A percentile compares a stretch with the other conserved stretches of the same genome.
Evolutionary conservation across 2,329 filamentous ascomycete species (phyloP).

Genomic region (Huntiella bhutanensis): DNA sequence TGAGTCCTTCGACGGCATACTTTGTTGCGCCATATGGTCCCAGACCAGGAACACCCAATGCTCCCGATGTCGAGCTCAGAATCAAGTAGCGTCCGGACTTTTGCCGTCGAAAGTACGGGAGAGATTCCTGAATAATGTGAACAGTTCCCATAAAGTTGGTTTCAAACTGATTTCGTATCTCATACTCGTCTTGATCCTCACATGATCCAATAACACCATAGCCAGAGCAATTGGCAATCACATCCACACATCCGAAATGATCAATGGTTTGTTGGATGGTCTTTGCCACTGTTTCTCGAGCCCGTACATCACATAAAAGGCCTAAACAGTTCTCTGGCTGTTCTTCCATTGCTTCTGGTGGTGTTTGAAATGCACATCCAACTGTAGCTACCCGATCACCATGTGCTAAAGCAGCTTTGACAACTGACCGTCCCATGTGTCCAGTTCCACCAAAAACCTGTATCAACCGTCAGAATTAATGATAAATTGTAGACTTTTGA

Average conservation of each 20-base stretch:
- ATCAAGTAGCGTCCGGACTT: constrained; percentile 70
- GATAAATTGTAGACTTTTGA: neutral
- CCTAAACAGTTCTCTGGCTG: constrained; percentile 58
- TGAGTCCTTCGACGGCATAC: constrained; percentile 86
- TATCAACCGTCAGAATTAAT: neutral
- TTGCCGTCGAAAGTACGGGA: constrained; percentile 72
- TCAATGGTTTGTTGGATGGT: constrained; percentile 53
- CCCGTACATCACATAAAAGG: constrained; percentile 76
- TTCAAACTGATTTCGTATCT: constrained; percentile 89
- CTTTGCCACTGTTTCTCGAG: constrained; percentile 54
- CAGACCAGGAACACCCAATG: constrained; percentile 79
- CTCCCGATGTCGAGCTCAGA: constrained; percentile 81
- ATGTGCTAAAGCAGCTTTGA: constrained; percentile 61
- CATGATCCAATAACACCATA: constrained; percentile 92
- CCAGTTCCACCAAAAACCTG: constrained; percentile 92
- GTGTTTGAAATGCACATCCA: constrained; percentile 64
- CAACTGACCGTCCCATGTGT: constrained; percentile 82
- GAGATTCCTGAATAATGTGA: constrained; percentile 74
- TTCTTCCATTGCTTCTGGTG: constrained; percentile 48
- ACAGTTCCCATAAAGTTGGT: constrained; percentile 94
- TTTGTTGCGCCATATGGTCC: constrained; percentile 95
- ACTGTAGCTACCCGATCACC: constrained; percentile 75
- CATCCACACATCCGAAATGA: constrained; percentile 65
- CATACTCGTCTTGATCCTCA: constrained; percentile 91
- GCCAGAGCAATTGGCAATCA: constrained; percentile 84